Base-by-base conservation (phyloP, 345 rosid genomes). In the Atalantia buxifolia region DNA sequence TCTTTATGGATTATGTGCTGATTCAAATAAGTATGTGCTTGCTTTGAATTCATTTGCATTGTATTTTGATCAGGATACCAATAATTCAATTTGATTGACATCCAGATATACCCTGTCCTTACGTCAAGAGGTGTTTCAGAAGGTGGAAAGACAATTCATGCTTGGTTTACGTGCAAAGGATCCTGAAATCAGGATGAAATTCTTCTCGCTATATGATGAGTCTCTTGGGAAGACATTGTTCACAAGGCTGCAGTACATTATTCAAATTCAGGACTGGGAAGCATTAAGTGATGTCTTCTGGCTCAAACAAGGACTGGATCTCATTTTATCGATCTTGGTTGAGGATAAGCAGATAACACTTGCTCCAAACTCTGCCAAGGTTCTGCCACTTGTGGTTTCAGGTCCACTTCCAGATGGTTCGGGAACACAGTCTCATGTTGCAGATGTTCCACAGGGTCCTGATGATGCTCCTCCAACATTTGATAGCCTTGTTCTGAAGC, bases 261-360 rank as follows among this genome's bases (percentile, higher is more conserved):
- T 96, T 69, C 97, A 94, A 82, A 7, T 83, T 78, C 99, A 96
- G 88, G 98, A 96, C 35, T 96, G 99, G 99, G 98, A 96, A 89
- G 97, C 99, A 85, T 79, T 94, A 82, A 92, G 95, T 78, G 98
- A 96, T 85, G 99, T 96, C 78, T 96, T 96, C 85, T 96, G 99
- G 99, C 95, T 96, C 79, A 96, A 96, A 85, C 99, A 96, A 77
- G 98, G 99, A 63, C 97, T 96, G 79, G 99, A 96, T 90, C 95
- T 96, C 81, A 95, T 96, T 77, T 86, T 96, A 66, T 97, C 99
- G 61, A 89, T 94, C 75, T 85, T 96, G 77, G 97, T 92, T 28
- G 95, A 90, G 87, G 90, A 92, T 79, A 90, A 92, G 81, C 92
- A 97, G 63, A 96, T 96, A 78, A 96, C 94, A 40, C 90, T 96